phyloP scores from a whole-genome alignment of 352 stramenopile genomes.

The Phytophthora lateralis region DNA sequence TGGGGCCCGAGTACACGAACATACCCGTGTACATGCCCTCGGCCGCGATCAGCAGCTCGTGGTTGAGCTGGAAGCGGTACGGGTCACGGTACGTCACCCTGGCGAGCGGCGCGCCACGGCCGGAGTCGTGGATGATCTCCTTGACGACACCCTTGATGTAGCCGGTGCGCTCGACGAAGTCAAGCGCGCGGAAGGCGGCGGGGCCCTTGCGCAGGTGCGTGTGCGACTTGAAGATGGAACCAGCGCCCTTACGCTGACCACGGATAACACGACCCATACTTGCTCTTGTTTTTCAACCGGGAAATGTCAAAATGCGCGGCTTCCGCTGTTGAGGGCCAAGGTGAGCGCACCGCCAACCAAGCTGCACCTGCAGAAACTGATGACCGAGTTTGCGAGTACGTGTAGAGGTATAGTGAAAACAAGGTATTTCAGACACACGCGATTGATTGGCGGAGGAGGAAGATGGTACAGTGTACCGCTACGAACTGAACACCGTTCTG shows the following conservation, averaged over 20 bases:
- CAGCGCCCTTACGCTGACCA: constrained; percentile 89
- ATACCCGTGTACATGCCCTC: constrained; percentile 99
- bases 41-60: constrained; percentile 97
- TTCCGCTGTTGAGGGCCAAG: not conserved
- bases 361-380: constrained; percentile 5
- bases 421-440: not conserved
- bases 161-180: constrained; percentile 95
- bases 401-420: not conserved
- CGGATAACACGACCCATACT: constrained; percentile 90
- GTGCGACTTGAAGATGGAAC: constrained; percentile 87
- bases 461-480: constrained; percentile 27
- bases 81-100: constrained; percentile 94
- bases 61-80: constrained; percentile 91
- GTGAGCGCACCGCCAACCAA: constrained; percentile 27
- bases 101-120: constrained; percentile 96
- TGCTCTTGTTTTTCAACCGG: constrained; percentile 48
- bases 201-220: constrained; percentile 79
- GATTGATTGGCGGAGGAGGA: constrained; percentile 18
- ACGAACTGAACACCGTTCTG: not conserved
- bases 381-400: constrained; percentile 3
- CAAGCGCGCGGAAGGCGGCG: constrained; percentile 72
- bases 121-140: constrained; percentile 99
- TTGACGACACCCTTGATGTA: constrained; percentile 99
- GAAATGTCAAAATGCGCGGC: constrained; percentile 80
- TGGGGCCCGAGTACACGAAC: constrained; percentile 99